These are phyloP conservation scores for Bipolaris gigantea DNA, from an alignment of 2,329 filamentous ascomycete genomes.

Conservation along the genomic window DNA sequence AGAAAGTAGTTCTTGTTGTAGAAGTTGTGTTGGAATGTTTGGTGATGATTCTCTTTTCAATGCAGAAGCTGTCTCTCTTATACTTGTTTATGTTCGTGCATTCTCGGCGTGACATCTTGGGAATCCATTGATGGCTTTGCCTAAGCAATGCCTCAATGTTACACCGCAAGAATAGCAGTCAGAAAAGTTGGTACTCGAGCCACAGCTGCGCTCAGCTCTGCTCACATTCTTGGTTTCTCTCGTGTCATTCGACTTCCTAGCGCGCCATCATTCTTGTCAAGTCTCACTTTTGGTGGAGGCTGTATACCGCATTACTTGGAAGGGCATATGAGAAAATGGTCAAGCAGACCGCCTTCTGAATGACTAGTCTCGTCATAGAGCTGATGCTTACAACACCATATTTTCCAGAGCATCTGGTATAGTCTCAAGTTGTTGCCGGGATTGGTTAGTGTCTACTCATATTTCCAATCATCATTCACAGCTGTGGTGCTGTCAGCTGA, in stretches of 20 bases:
- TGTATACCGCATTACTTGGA: neutral
- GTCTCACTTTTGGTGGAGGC: slow-evolving; percentile 7
- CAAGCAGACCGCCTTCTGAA: neutral
- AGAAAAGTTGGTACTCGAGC: neutral
- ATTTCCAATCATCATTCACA: neutral
- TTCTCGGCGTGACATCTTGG: neutral
- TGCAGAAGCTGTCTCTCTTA: neutral
- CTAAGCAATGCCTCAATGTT: slow-evolving; percentile 3
- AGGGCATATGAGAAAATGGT: neutral
- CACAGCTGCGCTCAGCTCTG: neutral
- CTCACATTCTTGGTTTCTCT: neutral
- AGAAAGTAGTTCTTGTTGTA: slow-evolving; percentile 5
- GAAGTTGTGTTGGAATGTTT: neutral
- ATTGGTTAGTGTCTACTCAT: neutral
- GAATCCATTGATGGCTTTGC: neutral
- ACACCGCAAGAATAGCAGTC: neutral
- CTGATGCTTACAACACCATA: neutral
- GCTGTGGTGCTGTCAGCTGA: neutral
- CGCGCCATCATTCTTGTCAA: neutral
- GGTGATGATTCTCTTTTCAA: neutral
- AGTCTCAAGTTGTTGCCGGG: neutral
- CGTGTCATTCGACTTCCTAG: neutral
- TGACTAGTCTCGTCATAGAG: neutral
- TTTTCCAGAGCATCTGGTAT: neutral
- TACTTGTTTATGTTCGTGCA: neutral